Evolutionary conservation across 2,329 filamentous ascomycete species (phyloP).

Genomic region (Ceratocystis ficicola): DNA sequence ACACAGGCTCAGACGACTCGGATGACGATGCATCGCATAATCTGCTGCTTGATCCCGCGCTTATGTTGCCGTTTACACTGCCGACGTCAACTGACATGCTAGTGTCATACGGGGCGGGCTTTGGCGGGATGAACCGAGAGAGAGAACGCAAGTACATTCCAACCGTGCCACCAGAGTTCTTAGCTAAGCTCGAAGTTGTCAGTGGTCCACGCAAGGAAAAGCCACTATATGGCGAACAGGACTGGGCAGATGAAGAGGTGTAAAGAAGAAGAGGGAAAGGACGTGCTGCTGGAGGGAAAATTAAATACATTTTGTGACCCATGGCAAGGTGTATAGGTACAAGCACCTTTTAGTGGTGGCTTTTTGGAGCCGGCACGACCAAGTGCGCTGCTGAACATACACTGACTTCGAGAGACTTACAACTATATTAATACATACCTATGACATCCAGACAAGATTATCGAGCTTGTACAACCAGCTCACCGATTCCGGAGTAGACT

Average conservation of each 20-base stretch:
- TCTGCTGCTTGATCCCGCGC: constrained; percentile 72
- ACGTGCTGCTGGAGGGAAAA: background rate
- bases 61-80: constrained; percentile 90
- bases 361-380: background rate
- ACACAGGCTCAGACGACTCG: constrained; percentile 28
- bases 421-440: constrained; percentile 5
- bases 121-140: constrained; percentile 84
- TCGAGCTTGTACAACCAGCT: background rate
- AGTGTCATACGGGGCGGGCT: constrained; percentile 84
- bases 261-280: constrained; percentile 24
- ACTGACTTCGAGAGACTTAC: background rate
- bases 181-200: constrained; percentile 64
- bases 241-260: constrained; percentile 56
- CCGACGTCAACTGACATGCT: constrained; percentile 97
- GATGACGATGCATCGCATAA: constrained; percentile 57
- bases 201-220: constrained; percentile 36
- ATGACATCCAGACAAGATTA: background rate
- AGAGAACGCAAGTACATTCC: constrained; percentile 91
- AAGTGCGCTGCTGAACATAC: background rate
- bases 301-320: background rate
- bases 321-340: background rate
- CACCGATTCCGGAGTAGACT: background rate
- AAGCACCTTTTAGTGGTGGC: background rate
- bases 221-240: constrained; percentile 50
- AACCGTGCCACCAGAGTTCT: constrained; percentile 83